Conservation (phyloP, 805 yeast species). For the Metschnikowia noctiluminum region DNA sequence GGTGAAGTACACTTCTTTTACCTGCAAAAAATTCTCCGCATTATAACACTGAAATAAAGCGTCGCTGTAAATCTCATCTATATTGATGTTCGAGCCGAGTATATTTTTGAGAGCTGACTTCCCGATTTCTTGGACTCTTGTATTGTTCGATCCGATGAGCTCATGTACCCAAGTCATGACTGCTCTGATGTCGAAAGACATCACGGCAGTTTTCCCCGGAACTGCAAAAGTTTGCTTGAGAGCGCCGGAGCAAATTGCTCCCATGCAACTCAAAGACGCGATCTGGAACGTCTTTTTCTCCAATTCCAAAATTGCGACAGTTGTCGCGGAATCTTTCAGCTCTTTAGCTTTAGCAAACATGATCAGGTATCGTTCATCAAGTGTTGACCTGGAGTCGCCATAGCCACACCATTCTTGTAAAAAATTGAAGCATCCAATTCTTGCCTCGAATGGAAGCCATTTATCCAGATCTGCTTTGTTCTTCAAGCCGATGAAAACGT, state of each 20-base stretch:
- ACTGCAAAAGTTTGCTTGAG: constrained; percentile 48
- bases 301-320: constrained; percentile 75
- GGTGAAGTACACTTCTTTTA: constrained; percentile 66
- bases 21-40: constrained; percentile 45
- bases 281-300: constrained; percentile 68
- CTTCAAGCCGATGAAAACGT: constrained; percentile 57
- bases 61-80: constrained; percentile 50
- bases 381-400: constrained; percentile 60
- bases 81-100: constrained; percentile 55
- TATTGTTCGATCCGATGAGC: constrained; percentile 57
- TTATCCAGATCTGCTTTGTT: constrained; percentile 36
- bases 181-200: constrained; percentile 69
- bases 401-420: constrained; percentile 94
- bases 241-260: constrained; percentile 73
- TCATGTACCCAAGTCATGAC: constrained; percentile 80
- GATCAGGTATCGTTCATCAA: constrained; percentile 61
- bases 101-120: constrained; percentile 67
- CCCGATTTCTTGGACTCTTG: constrained; percentile 59
- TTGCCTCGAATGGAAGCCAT: constrained; percentile 83
- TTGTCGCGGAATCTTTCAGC: constrained; percentile 42
- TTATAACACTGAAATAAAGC: constrained; percentile 72
- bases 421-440: constrained; percentile 76
- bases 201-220: constrained; percentile 46
- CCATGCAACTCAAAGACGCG: constrained; percentile 80
- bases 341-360: constrained; percentile 48